Base-by-base conservation (phyloP, 495 filamentous ascomycete species). In the Trichoderma erinaceum region DNA sequence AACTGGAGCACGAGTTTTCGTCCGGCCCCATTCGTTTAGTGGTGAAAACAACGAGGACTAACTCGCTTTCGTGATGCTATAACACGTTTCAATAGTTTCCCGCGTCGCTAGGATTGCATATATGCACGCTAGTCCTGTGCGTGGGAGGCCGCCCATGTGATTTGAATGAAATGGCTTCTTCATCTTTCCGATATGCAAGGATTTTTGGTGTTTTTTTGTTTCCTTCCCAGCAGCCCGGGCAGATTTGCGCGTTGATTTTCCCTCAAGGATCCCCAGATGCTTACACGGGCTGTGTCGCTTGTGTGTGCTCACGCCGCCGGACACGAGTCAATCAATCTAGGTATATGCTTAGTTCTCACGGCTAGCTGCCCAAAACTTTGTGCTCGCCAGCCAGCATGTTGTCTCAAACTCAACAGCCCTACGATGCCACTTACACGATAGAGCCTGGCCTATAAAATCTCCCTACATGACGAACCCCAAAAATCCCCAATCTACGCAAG, bases 101-200 rank as follows among this genome's bases (percentile, higher is more conserved):
- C n/a, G 56, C 56, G 13, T 61, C 23, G 56, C 25, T 16, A 32
- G 23, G 23, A 29, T 32, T 52, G 25, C 13, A 23, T 32, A 11
- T 32, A 61, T 61, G 56, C 56, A 61, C 25, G 11, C 27, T 18
- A 61, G 27, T 61, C 25, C 25, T 61, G 56, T 27, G 16, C 23
- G 56, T 18, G 56, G 56, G 56, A 61, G 56, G 56, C 56, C 56
- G 56, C 56, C 56, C 56, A 61, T 27, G 56, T 32, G 56, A 61
- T n/a, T 61, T 32, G 56, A 61, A 32, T 61, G 25, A 6, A 52
- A 21, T 23, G 21, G 21, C 8, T 21, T 21, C 48, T 23, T 52
- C 21, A 0, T 23, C 8, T 3, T 38, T 38, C 4, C 35, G 35
- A 38, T 38, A 4, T 52, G 2, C 21, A 10, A 21, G n/a, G 48